Conservation (phyloP, 2,329 filamentous ascomycete species). For the Periconia sp. region DNA sequence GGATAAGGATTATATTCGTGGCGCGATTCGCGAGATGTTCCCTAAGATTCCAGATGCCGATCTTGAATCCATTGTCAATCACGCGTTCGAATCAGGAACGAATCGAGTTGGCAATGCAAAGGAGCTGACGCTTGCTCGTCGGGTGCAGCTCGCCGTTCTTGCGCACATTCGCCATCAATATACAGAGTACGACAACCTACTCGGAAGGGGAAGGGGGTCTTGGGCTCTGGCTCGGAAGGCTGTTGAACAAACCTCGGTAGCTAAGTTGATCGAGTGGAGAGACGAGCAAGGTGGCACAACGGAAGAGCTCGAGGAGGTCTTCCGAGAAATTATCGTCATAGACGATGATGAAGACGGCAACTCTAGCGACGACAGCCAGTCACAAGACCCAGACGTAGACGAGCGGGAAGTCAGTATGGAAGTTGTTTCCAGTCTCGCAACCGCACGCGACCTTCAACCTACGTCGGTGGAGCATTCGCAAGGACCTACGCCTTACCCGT, state of each 20-base stretch:
- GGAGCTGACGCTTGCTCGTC: conserved; percentile 56
- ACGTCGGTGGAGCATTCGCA: conserved; percentile 19
- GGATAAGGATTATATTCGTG: conserved; percentile 59
- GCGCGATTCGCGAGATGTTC: conserved; percentile 63
- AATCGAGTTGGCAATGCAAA: conserved; percentile 60
- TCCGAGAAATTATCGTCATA: conserved; percentile 65
- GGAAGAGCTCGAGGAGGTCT: conserved; percentile 61
- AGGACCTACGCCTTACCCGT: conserved; percentile 14
- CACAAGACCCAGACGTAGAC: conserved; percentile 17
- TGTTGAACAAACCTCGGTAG: conserved; percentile 58
- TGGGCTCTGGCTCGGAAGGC: conserved; percentile 58
- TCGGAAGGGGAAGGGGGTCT: conserved; percentile 52
- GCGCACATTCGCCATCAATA: conserved; percentile 65
- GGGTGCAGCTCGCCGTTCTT: conserved; percentile 63
- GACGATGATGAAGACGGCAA: conserved; percentile 55
- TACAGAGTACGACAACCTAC: conserved; percentile 63
- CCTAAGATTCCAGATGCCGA: conserved; percentile 63
- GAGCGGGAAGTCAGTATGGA: conserved; percentile 35
- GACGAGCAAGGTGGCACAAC: conserved; percentile 57
- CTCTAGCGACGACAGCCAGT: background rate
- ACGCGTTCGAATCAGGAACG: conserved; percentile 62
- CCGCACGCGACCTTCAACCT: conserved; percentile 34
- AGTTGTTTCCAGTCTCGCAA: conserved; percentile 35
- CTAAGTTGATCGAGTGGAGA: conserved; percentile 63
- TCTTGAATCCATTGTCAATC: conserved; percentile 59